phyloP scores from a whole-genome alignment of 257 asterid genomes.

The Solanum pimpinellifolium region DNA sequence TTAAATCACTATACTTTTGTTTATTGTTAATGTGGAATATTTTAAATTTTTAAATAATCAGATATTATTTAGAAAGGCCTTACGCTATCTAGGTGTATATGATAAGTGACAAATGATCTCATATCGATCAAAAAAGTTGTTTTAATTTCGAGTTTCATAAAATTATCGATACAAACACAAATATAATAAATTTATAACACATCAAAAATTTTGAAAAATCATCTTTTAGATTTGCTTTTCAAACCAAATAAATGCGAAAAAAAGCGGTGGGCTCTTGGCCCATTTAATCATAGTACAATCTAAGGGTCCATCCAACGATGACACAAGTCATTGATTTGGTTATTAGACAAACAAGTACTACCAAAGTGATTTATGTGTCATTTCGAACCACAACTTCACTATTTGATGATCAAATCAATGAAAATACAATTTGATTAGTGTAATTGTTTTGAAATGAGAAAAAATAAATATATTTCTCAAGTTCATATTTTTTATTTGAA shows the following conservation, averaged over 20 bases:
- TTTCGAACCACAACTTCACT: slow-evolving; percentile 42
- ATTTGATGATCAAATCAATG: slow-evolving; percentile 10
- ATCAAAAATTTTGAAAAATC: slow-evolving; percentile 25
- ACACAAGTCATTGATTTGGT: slow-evolving; percentile 39
- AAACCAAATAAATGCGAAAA: slow-evolving; percentile 11
- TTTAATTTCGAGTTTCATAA: slow-evolving; percentile 23
- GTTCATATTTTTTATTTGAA: neutral
- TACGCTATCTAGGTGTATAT: neutral
- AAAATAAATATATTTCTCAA: neutral
- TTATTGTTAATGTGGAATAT: neutral
- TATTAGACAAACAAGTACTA: slow-evolving; percentile 11
- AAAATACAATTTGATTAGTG: slow-evolving; percentile 1
- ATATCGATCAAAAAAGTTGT: slow-evolving; percentile 23
- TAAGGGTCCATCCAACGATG: neutral
- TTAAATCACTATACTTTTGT: neutral
- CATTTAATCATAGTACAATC: slow-evolving; percentile 30
- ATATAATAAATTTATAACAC: slow-evolving; percentile 36
- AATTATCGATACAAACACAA: slow-evolving; percentile 20
- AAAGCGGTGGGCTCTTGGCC: neutral
- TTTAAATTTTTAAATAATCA: neutral
- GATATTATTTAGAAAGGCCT: neutral
- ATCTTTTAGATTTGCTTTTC: neutral
- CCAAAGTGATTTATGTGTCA: slow-evolving; percentile 16
- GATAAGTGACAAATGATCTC: neutral
- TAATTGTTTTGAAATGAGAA: neutral